phyloP scores from a whole-genome alignment of 768 basidiomycete species.

The Boletus fagicola region DNA sequence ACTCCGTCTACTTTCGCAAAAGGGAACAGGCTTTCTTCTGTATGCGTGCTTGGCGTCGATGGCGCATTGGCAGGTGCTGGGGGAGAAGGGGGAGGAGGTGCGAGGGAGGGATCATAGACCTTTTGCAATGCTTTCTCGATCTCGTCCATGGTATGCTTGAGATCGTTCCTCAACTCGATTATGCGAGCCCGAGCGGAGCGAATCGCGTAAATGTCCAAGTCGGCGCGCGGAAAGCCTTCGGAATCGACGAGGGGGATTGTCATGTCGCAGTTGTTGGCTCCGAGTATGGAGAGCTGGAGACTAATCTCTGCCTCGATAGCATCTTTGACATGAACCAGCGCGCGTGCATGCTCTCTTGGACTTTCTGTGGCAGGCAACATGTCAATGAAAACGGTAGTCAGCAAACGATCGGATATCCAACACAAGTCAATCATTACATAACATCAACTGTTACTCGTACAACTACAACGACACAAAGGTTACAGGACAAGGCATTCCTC shows the following conservation, averaged over 20 bases:
- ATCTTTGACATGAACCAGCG: conserved; percentile 67
- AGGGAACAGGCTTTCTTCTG: conserved; percentile 34
- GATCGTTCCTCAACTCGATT: conserved; percentile 81
- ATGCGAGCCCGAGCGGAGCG: conserved; percentile 72
- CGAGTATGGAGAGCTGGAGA: conserved; percentile 58
- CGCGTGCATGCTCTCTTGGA: conserved; percentile 56
- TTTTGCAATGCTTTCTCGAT: conserved; percentile 67
- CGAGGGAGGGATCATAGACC: conserved; percentile 55
- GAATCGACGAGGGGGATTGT: conserved; percentile 74
- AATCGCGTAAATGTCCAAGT: conserved; percentile 82
- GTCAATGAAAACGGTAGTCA: conserved; percentile 28
- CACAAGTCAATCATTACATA: conserved; percentile 10
- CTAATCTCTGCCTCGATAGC: conserved; percentile 71
- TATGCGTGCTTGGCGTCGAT: conserved; percentile 20
- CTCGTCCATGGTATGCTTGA: conserved; percentile 58
- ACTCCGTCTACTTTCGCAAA: conserved; percentile 85
- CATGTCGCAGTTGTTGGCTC: conserved; percentile 62
- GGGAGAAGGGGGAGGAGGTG: background rate
- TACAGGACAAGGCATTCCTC: background rate
- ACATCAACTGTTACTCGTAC: background rate
- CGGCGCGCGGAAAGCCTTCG: conserved; percentile 86
- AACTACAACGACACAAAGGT: background rate
- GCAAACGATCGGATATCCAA: background rate
- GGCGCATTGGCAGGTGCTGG: conserved; percentile 25
- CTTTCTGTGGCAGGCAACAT: conserved; percentile 40